Evolutionary conservation across 2,329 filamentous ascomycete species (phyloP).

Genomic region (Nothopassalora personata): DNA sequence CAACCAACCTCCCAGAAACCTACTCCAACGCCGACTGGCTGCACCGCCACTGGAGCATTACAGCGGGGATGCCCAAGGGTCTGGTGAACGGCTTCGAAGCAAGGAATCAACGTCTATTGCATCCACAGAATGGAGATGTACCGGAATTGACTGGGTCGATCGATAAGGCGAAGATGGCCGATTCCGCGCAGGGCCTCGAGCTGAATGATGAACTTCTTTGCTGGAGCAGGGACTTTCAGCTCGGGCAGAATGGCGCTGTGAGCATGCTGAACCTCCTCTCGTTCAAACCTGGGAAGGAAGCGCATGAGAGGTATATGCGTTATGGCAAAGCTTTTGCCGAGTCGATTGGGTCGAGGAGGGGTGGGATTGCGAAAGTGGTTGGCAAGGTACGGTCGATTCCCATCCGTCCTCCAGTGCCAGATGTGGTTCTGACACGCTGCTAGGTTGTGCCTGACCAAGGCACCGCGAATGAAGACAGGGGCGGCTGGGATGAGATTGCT

Average conservation of each 20-base stretch:
- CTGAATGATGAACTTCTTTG: conserved; percentile 46
- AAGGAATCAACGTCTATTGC: conserved; percentile 38
- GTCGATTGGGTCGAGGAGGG: conserved; percentile 47
- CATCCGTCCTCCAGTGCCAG: not conserved
- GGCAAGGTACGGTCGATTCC: conserved; percentile 38
- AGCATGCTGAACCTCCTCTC: conserved; percentile 61
- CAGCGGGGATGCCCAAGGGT: conserved; percentile 41
- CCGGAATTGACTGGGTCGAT: conserved; percentile 35
- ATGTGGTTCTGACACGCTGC: not conserved
- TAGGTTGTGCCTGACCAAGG: conserved; percentile 39
- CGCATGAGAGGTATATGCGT: conserved; percentile 50
- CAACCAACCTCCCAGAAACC: conserved; percentile 19
- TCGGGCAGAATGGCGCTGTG: conserved; percentile 41
- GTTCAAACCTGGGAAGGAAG: conserved; percentile 46
- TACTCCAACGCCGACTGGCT: conserved; percentile 25
- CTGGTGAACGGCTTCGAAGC: conserved; percentile 36
- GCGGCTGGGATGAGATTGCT: conserved; percentile 58
- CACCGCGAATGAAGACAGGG: conserved; percentile 22
- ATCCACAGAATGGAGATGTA: conserved; percentile 27
- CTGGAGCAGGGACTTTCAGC: conserved; percentile 45
- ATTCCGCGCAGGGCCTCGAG: conserved; percentile 49
- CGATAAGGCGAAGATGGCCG: conserved; percentile 30
- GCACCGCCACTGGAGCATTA: conserved; percentile 29
- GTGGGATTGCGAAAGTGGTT: conserved; percentile 58
- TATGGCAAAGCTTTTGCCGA: conserved; percentile 53